Evolutionary conservation across 148 eudicot genomes (phyloP).

Genomic region (Agrostemma githago): DNA sequence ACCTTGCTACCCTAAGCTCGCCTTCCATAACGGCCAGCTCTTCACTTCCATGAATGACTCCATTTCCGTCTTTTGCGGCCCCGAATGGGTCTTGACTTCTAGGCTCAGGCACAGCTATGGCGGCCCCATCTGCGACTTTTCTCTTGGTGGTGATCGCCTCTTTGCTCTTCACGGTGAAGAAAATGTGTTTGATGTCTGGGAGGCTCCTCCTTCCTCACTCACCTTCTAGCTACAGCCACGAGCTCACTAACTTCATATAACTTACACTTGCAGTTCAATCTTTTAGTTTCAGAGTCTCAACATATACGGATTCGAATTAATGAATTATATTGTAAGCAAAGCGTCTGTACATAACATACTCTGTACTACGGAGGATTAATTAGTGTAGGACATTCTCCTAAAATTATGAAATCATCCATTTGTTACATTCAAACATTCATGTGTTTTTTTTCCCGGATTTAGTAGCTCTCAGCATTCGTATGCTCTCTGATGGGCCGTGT

Average conservation of each 20-base stretch:
- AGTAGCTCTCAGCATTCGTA: neutral
- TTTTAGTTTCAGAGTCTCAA: neutral
- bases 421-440: neutral
- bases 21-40: slow-evolving; percentile 61
- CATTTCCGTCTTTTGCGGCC: slow-evolving; percentile 73
- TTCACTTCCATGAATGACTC: slow-evolving; percentile 80
- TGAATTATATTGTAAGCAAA: neutral
- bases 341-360: neutral
- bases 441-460: neutral
- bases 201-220: slow-evolving; percentile 55
- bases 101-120: slow-evolving; percentile 58
- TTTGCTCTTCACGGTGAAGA: slow-evolving; percentile 86
- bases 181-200: slow-evolving; percentile 91
- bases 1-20: slow-evolving; percentile 82
- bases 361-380: neutral
- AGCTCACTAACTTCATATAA: neutral
- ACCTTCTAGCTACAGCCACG: slow-evolving; percentile 2
- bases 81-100: slow-evolving; percentile 86
- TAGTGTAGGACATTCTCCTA: neutral
- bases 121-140: slow-evolving; percentile 86
- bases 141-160: slow-evolving; percentile 79
- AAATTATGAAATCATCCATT: neutral
- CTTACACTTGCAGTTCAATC: neutral
- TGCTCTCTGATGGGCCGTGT: neutral
- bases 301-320: neutral